Percentiles rank a stretch among this genome's conserved stretches.
Evolutionary conservation across 2,329 filamentous ascomycete genomes (phyloP).

Genomic region (Ascomycota sp.): DNA sequence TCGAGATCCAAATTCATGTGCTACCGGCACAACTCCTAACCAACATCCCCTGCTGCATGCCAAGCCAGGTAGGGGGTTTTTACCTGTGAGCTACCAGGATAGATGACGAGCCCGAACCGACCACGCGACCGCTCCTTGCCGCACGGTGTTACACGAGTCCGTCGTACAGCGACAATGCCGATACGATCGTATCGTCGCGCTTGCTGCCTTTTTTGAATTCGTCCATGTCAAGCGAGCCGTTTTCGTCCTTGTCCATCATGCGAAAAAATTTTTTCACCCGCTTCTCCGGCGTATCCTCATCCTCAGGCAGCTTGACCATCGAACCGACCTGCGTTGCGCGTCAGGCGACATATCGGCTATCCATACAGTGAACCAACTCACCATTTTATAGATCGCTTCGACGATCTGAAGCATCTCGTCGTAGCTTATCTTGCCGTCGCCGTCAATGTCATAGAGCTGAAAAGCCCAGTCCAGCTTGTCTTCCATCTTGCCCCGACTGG

Average conservation of each 20-base stretch:
- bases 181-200: constrained; percentile 96
- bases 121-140: background rate
- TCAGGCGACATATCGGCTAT: background rate
- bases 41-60: no score
- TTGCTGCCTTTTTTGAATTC: constrained; percentile 99
- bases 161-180: constrained; percentile 87
- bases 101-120: no score
- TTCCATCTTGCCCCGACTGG: constrained; percentile 94
- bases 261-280: constrained; percentile 94
- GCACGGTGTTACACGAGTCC: constrained; percentile 86
- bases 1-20: no score
- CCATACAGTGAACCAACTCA: constrained; percentile 16
- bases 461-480: constrained; percentile 99
- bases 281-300: constrained; percentile 98
- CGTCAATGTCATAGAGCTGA: constrained; percentile 97
- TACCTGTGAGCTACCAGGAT: no score
- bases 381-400: constrained; percentile 99
- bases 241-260: constrained; percentile 99
- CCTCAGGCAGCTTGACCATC: constrained; percentile 96
- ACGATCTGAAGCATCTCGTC: constrained; percentile 98
- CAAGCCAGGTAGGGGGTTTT: no score
- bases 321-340: constrained; percentile 54
- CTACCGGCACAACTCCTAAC: no score
- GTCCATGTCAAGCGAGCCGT: constrained; percentile 86
- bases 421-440: constrained; percentile 96